phyloP scores from a whole-genome alignment of 192 early-diverging fungal species.

The Lobulomyces angularis region DNA sequence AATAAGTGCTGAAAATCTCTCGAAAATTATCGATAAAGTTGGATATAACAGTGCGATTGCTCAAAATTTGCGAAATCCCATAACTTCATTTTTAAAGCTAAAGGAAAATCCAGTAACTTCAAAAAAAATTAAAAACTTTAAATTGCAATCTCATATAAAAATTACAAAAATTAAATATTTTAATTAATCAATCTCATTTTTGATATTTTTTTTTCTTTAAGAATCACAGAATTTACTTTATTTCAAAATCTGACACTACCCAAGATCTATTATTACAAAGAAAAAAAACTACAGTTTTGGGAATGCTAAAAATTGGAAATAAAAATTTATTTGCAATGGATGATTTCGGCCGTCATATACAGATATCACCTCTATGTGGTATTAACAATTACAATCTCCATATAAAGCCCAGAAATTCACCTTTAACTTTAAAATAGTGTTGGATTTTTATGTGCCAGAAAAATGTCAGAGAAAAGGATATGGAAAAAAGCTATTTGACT shows the following conservation, averaged over 20 bases:
- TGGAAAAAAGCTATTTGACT: constrained; percentile 33
- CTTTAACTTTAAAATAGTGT: too few species aligned
- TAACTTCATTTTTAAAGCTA: constrained; percentile 24
- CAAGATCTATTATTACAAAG: constrained; percentile 6
- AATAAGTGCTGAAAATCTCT: too few species aligned
- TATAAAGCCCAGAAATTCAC: too few species aligned
- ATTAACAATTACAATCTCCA: too few species aligned
- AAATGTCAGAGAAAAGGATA: constrained; percentile 21
- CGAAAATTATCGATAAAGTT: too few species aligned
- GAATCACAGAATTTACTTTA: too few species aligned
- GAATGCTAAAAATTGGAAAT: constrained; percentile 30
- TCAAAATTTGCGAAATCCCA: constrained; percentile 23
- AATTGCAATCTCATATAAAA: neutral
- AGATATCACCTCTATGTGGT: too few species aligned
- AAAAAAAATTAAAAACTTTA: constrained; percentile 9
- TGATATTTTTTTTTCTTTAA: too few species aligned
- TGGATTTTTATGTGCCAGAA: constrained; percentile 39
- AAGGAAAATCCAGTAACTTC: constrained; percentile 18
- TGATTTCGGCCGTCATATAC: too few species aligned
- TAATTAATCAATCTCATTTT: constrained; percentile 1
- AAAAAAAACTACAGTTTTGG: constrained; percentile 13
- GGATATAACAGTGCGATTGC: too few species aligned
- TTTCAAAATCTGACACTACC: too few species aligned
- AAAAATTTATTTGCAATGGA: constrained; percentile 31
- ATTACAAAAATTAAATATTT: constrained; percentile 1